A percentile compares a stretch with the other conserved stretches of the same genome.
phyloP scores from a whole-genome alignment of 495 filamentous ascomycete species.

The Xylaria intraflava region DNA sequence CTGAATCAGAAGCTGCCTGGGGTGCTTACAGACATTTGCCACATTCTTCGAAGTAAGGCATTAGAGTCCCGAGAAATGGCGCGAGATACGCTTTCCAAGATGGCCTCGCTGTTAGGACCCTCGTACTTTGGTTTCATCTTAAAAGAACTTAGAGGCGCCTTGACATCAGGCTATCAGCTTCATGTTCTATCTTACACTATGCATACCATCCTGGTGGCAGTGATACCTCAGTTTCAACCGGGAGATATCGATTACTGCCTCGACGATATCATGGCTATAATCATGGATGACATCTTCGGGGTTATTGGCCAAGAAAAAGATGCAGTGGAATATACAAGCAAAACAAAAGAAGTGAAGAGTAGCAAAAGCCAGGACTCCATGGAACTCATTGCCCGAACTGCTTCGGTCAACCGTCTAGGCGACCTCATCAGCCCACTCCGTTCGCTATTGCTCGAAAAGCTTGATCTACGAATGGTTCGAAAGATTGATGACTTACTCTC shows the following conservation, averaged over 20 bases:
- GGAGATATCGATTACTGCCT: conserved; percentile 90
- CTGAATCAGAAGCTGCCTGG: conserved; percentile 67
- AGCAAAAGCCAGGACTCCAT: conserved; percentile 97
- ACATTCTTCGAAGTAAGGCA: conserved; percentile 82
- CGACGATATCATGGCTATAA: conserved; percentile 63
- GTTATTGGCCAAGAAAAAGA: conserved; percentile 96
- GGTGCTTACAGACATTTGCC: conserved; percentile 83
- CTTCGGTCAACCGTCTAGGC: conserved; percentile 66
- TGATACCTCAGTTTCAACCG: conserved; percentile 64
- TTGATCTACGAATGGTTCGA: conserved; percentile 67
- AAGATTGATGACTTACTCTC: conserved; percentile 88
- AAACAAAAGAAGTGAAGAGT: conserved; percentile 95
- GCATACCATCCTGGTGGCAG: conserved; percentile 78
- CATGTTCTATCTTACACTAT: conserved; percentile 94
- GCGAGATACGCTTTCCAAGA: conserved; percentile 76
- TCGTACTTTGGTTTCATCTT: conserved; percentile 85
- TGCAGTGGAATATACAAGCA: conserved; percentile 86
- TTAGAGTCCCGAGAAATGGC: conserved; percentile 87
- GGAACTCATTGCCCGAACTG: conserved; percentile 79
- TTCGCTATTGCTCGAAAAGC: conserved; percentile 68
- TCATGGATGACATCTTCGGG: conserved; percentile 98
- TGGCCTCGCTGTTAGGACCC: conserved; percentile 71
- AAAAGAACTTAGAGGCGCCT: conserved; percentile 77
- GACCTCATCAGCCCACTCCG: conserved; percentile 72
- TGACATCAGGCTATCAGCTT: conserved; percentile 80